A percentile compares a stretch with the other conserved stretches of the same genome.
These are phyloP conservation scores for Barnettozyma salicaria DNA, from an alignment of 805 yeast genomes.

Conservation along the genomic window DNA sequence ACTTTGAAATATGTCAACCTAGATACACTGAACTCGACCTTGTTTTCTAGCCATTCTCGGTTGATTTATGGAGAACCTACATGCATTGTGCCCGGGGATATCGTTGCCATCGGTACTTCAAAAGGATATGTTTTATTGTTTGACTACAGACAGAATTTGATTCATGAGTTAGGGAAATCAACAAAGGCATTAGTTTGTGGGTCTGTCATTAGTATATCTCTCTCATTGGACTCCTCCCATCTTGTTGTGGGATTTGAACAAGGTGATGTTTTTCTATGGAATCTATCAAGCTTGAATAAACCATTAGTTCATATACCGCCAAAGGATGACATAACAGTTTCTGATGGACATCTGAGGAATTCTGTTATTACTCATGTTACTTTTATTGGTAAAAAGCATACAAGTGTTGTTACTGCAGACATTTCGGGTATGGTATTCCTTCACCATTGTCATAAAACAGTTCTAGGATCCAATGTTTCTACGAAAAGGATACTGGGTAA, in stretches of 20 bases:
- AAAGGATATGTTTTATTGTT: constrained; percentile 62
- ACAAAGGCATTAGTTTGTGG: constrained; percentile 34
- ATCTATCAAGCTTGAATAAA: constrained; percentile 35
- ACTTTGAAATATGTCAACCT: constrained; percentile 35
- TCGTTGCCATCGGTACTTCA: constrained; percentile 63
- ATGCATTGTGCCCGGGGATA: constrained; percentile 36
- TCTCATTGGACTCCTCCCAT: constrained; percentile 64
- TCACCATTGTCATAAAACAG: constrained; percentile 57
- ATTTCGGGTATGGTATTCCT: constrained; percentile 49
- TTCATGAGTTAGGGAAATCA: constrained; percentile 34
- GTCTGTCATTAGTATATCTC: constrained; percentile 46
- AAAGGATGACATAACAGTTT: constrained; percentile 19
- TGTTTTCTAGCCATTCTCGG: constrained; percentile 30
- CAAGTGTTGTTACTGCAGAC: constrained; percentile 54
- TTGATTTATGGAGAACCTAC: constrained; percentile 47
- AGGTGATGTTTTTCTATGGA: constrained; percentile 71
- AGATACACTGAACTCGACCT: constrained; percentile 30
- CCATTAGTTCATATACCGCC: constrained; percentile 23
- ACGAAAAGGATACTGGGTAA: constrained; percentile 51
- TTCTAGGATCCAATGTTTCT: constrained; percentile 44
- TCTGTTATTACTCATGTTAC: constrained; percentile 36
- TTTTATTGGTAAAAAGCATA: constrained; percentile 45
- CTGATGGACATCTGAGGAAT: constrained; percentile 29
- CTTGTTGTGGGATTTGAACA: constrained; percentile 61
- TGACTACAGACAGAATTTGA: constrained; percentile 58